These are phyloP conservation scores for Teunomyces pallodes DNA, from an alignment of 805 yeast species.

Conservation along the genomic window DNA sequence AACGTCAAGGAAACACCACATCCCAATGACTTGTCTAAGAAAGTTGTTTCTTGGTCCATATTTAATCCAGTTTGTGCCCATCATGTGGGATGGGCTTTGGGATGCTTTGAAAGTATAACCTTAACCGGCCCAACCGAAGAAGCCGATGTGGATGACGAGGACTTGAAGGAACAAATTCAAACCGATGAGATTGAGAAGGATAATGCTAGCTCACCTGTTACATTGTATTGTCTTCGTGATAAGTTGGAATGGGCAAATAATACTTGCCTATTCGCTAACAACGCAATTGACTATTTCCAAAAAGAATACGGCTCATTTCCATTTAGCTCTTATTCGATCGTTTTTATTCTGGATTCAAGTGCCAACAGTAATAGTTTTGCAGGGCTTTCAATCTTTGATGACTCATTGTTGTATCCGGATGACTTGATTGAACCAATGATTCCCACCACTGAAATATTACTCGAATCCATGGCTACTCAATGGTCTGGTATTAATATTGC, in stretches of 20 bases:
- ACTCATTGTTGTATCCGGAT: constrained; percentile 66
- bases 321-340: constrained; percentile 73
- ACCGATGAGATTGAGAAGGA: constrained; percentile 30
- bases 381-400: constrained; percentile 64
- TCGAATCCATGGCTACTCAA: constrained; percentile 76
- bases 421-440: constrained; percentile 77
- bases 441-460: constrained; percentile 60
- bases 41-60: constrained; percentile 67
- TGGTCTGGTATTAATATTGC: constrained; percentile 93
- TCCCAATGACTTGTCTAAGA: constrained; percentile 70
- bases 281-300: constrained; percentile 78
- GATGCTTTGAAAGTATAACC: constrained; percentile 71
- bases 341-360: constrained; percentile 63
- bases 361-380: constrained; percentile 60
- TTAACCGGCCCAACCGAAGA: constrained; percentile 42
- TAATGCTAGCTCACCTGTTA: constrained; percentile 35
- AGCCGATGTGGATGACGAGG: constrained; percentile 30
- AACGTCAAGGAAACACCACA: constrained; percentile 72
- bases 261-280: constrained; percentile 71
- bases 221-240: constrained; percentile 64
- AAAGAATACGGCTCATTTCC: constrained; percentile 94
- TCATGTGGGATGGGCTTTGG: constrained; percentile 93
- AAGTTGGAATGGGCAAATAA: constrained; percentile 56
- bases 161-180: constrained; percentile 21
- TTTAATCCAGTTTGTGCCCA: constrained; percentile 89